Evolutionary conservation across 2,329 filamentous ascomycete species (phyloP), one percentile per base, ranked within the genome.

Genomic region (Diaporthe sp.): DNA sequence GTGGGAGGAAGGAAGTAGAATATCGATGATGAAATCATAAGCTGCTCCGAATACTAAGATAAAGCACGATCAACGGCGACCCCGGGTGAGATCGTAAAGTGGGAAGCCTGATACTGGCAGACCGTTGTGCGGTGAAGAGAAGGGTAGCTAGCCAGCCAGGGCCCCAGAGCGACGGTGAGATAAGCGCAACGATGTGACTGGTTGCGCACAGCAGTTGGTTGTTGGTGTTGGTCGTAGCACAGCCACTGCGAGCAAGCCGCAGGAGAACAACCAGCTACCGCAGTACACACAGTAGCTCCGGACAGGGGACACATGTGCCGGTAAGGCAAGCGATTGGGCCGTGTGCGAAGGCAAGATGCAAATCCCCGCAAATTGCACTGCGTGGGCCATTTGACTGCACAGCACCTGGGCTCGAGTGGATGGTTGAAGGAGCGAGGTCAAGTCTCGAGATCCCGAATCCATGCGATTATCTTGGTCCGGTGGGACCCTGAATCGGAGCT

Each of bases 11-110:
- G 39, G 17, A 75, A 76, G 75, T 71, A 34, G 65, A 74, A 65
- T 60, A 72, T 74, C 58, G 49, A 72, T 76, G 75, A 74, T 75
- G 65, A 72, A 72, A 62, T 39, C 49, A 60, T 53, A 72, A 71
- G 62, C 75, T 53, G 31, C 13, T 53, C 72, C 22, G 65, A 28
- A 55, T 65, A 17, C 60, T 72, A 46, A 44, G 57, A 61, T 25
- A 46, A 60, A 46, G 46, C 31, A 9, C 51, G 46, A 72, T 75
- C 25, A 42, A 68, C 72, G 72, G 75, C 49, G 72, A 72, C 58
- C 31, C 72, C 75, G 75, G 42, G 57, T 72, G 37, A 46, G 49
- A 55, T 62, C 72, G 55, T 71, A 53, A 53, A 42, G 37, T 42
- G 49, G 72, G 55, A 74, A 37, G 34, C 51, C 67, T 65, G 57